Conservation (phyloP, 371 early-diverging fungal species). For the Thermomucor indicae-seudaticae region DNA sequence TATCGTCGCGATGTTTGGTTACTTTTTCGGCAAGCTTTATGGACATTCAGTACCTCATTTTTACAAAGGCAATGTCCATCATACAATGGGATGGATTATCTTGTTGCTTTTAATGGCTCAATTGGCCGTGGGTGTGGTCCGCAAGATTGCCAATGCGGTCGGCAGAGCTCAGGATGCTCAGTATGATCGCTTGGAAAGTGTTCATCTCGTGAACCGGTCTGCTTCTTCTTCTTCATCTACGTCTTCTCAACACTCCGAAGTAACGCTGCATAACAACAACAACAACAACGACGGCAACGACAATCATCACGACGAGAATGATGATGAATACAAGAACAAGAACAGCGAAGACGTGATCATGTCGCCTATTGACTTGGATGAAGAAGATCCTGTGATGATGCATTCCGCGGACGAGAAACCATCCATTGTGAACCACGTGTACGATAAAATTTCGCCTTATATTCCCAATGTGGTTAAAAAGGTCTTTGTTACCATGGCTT, state of each 20-base stretch:
- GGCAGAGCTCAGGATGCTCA: constrained; percentile 15
- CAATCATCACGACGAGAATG: constrained; percentile 14
- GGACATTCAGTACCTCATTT: constrained; percentile 45
- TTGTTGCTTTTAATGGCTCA: constrained; percentile 33
- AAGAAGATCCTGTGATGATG: constrained; percentile 13
- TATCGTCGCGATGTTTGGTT: constrained; percentile 32
- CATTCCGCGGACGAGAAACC: constrained; percentile 13
- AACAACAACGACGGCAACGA: constrained; percentile 5
- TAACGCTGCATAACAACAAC: constrained; percentile 26
- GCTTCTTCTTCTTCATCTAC: constrained; percentile 15
- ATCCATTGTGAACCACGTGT: constrained; percentile 20
- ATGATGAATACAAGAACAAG: too few species aligned
- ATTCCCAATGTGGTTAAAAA: constrained; percentile 32
- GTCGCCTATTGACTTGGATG: constrained; percentile 14
- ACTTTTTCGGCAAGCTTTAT: constrained; percentile 43
- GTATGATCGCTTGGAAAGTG: constrained; percentile 30
- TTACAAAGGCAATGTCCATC: constrained; percentile 42
- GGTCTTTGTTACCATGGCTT: constrained; percentile 29
- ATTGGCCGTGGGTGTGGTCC: constrained; percentile 38
- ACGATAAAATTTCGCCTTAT: constrained; percentile 20
- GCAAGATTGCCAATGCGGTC: constrained; percentile 44
- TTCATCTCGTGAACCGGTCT: constrained; percentile 19
- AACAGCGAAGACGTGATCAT: constrained; percentile 10
- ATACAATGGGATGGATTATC: constrained; percentile 41
- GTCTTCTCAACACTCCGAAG: constrained; percentile 29